Evolutionary conservation across 768 basidiomycete genomes (phyloP).

Genomic region (Austroboletus eburneus): DNA sequence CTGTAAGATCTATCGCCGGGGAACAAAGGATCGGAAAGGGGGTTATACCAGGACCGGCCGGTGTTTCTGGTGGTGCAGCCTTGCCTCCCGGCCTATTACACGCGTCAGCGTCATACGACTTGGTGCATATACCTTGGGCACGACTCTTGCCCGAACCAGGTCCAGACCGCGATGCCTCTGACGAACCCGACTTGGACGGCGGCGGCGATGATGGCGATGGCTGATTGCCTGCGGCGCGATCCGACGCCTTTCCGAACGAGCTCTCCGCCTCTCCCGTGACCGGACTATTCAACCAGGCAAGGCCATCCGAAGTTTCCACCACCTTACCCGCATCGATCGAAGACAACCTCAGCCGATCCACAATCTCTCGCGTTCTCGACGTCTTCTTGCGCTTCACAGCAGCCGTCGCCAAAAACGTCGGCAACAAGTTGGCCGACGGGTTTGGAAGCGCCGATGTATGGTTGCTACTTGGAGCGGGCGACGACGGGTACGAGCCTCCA

Average conservation of each 20-base stretch:
- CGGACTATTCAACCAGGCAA: constrained; percentile 16
- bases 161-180: neutral
- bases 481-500: constrained; percentile 6
- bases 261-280: constrained; percentile 2
- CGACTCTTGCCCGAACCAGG: constrained; percentile 4
- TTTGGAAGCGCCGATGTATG: constrained; percentile 1
- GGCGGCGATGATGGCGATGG: neutral
- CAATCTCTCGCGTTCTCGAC: constrained; percentile 29
- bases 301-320: constrained; percentile 1
- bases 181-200: constrained; percentile 1
- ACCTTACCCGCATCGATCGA: constrained; percentile 21
- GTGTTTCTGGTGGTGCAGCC: neutral
- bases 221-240: constrained; percentile 5
- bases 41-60: neutral
- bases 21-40: constrained; percentile 22
- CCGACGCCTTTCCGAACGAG: neutral
- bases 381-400: constrained; percentile 21
- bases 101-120: neutral
- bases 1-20: constrained; percentile 1
- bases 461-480: constrained; percentile 2
- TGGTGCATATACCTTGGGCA: neutral
- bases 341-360: constrained; percentile 24
- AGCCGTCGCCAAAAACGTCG: constrained; percentile 22
- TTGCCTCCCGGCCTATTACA: constrained; percentile 1
- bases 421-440: constrained; percentile 14